Base-by-base conservation (phyloP, 2,329 filamentous ascomycete genomes). In the Ophiocordyceps sinensis region DNA sequence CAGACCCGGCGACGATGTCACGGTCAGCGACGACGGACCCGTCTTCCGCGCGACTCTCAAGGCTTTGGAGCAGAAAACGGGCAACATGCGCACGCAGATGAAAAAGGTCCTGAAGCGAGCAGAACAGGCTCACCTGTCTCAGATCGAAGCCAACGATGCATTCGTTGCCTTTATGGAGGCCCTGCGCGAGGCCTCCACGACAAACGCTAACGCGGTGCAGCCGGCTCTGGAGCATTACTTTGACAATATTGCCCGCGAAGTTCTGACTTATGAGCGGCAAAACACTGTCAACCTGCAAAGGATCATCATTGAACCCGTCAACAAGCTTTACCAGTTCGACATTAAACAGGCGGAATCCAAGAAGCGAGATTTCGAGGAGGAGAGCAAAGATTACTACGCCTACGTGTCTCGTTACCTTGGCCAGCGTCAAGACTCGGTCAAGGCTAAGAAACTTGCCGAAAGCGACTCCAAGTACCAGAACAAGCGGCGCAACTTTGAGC, bases 341-440 rank as follows among this genome's bases (percentile, higher is more conserved):
- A 96, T 98, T 66, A 98, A 98, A 61, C 87, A 94, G 60, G 93
- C 89, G 23, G 91, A 98, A 55, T 73, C 83, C 34, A 98, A 98
- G 67, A 94, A 91, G 63, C 86, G 91, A 49, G 91, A 96, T 51
- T 98, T 98, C 52, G 91, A 98, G 48, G 91, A 98, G 54, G 91
- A 98, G 59, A 96, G 89, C 66, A 91, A 94, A 59, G 91, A 98
- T 58, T 98, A 94, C 63, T 98, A 98, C 62, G 80, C 83, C 47
- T 98, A 94, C 57, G 85, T 96, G 39, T 84, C 87, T 47, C 79
- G 87, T 37, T 98, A 98, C 62, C 75, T 98, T n/a, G 91, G 91
- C 28, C 89, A 96, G 59, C 77, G 89, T 36, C 87, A 93, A 57
- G 91, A 98, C 61, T 93, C 89, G 8, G 70, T 94, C 53, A 98